Evolutionary conservation across 345 rosid species (phyloP).

Genomic region (Heritiera littoralis): DNA sequence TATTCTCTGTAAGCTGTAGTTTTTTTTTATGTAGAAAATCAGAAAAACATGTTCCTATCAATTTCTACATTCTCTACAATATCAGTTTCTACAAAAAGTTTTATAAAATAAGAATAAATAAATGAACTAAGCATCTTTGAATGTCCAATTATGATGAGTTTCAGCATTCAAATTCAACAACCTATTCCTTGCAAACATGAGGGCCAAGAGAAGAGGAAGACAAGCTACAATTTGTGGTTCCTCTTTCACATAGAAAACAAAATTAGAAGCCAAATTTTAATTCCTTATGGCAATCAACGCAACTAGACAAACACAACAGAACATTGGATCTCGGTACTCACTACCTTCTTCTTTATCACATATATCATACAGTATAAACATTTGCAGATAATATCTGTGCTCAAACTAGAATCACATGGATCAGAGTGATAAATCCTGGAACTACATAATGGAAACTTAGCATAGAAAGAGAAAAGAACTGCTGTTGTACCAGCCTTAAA

Average conservation of each 20-base stretch:
- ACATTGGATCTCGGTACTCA: not conserved
- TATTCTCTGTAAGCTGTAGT: too few relatives aligned
- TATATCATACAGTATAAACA: not conserved
- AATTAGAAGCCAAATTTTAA: not conserved
- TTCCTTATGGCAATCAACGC: not conserved
- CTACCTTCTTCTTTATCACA: not conserved
- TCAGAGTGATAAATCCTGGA: not conserved
- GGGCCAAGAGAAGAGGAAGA: slow-evolving; percentile 3
- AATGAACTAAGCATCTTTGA: not conserved
- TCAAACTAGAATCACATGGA: slow-evolving; percentile 10
- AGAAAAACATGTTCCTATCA: too few relatives aligned
- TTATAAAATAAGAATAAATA: not conserved
- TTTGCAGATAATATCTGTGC: not conserved
- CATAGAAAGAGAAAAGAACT: not conserved
- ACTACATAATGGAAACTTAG: not conserved
- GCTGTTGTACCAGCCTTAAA: slow-evolving; percentile 1
- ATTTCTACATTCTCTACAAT: too few relatives aligned
- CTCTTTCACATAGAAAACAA: not conserved
- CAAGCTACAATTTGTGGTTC: not conserved
- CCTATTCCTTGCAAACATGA: not conserved
- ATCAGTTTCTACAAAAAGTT: too few relatives aligned
- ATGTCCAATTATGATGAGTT: not conserved
- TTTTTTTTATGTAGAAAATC: too few relatives aligned
- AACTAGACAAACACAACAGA: not conserved
- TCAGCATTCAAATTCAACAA: not conserved